Evolutionary conservation across 2,329 filamentous ascomycete species (phyloP), one percentile per base, ranked within the genome.

Genomic region (Tetracladium maxilliforme): DNA sequence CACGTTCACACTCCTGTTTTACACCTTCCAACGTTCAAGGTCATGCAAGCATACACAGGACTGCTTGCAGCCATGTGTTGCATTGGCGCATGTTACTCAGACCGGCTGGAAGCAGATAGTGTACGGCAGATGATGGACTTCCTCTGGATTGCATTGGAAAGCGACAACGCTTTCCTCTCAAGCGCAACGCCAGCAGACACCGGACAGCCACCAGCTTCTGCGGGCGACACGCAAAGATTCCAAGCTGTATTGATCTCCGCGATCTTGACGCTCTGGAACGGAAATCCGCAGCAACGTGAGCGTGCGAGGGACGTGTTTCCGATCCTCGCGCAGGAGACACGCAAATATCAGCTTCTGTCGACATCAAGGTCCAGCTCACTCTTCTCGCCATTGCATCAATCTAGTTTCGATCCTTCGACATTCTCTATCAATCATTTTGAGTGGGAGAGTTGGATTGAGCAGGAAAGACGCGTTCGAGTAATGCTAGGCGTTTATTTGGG

Each of bases 51-150:
- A 23, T 71, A 75, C 43, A 69, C 72, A 31, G 71, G 73, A 34
- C 58, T 83, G 32, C 53, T 80, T 24, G 60, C 78, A 31, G 62
- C 64, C 32, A 77, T 84, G 58, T 70, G 77, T 40, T 80, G 72
- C 43, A 61, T 80, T 38, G 78, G 78, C 19, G 76, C 77, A 20
- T 77, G 79, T 29, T 84, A 83, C 48, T 80, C 77, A 25, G 62
- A 76, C 27, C 61, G 60, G 32, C 52, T 78, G 32, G 53, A 58
- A 15, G 49, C 70, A 22, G 52, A 59, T 31, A 60, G 77, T 35
- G 70, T 77, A 34, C 70, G 76, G 33, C 66, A 70, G 42, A 59
- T 81, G 47, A 78, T 77, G 61, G 66, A 76, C 30, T 58, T 68
- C 25, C 56, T 74, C 17, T 67, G 67, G 34, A 43, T 57, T 13